These are phyloP conservation scores for Metschnikowia matae DNA, from an alignment of 805 yeast genomes.

Conservation along the genomic window DNA sequence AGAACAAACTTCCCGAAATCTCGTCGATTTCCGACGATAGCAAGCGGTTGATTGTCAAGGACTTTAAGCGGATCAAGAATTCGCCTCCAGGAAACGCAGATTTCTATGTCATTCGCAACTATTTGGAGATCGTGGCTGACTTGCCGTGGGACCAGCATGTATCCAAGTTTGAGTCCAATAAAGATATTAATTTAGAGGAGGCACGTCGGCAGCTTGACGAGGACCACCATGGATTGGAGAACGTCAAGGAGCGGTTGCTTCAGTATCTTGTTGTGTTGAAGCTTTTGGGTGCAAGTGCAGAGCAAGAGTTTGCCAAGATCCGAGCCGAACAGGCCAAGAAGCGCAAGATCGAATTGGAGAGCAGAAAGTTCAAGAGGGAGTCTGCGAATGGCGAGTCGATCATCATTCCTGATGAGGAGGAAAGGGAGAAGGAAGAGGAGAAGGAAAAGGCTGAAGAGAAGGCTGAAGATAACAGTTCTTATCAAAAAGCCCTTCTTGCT, in stretches of 20 bases:
- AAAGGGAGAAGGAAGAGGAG: conserved; percentile 28
- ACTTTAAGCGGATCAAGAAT: conserved; percentile 50
- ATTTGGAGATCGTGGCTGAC: conserved; percentile 61
- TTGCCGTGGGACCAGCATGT: conserved; percentile 53
- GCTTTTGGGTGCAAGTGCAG: conserved; percentile 43
- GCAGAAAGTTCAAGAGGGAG: conserved; percentile 17
- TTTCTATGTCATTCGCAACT: conserved; percentile 59
- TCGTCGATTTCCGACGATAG: conserved; percentile 33
- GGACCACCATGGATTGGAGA: conserved; percentile 76
- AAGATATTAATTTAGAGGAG: conserved; percentile 45
- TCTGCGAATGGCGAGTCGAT: conserved; percentile 22
- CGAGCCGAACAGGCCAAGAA: conserved; percentile 7
- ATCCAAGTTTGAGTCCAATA: conserved; percentile 31
- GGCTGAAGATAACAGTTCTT: conserved; percentile 6
- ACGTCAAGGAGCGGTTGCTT: conserved; percentile 68
- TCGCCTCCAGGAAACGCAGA: conserved; percentile 53
- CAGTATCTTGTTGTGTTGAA: conserved; percentile 80
- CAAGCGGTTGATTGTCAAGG: conserved; percentile 41
- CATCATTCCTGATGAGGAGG: conserved; percentile 36
- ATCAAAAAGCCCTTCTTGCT: conserved; percentile 16
- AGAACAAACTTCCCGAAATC: conserved; percentile 33
- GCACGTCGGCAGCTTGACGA: conserved; percentile 59
- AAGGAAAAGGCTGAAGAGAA: conserved; percentile 20
- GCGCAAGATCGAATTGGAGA: conserved; percentile 10
- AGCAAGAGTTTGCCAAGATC: conserved; percentile 17